These are phyloP conservation scores for Geosiphon pyriformis DNA, from an alignment of 192 early-diverging fungal genomes.

Conservation along the genomic window DNA sequence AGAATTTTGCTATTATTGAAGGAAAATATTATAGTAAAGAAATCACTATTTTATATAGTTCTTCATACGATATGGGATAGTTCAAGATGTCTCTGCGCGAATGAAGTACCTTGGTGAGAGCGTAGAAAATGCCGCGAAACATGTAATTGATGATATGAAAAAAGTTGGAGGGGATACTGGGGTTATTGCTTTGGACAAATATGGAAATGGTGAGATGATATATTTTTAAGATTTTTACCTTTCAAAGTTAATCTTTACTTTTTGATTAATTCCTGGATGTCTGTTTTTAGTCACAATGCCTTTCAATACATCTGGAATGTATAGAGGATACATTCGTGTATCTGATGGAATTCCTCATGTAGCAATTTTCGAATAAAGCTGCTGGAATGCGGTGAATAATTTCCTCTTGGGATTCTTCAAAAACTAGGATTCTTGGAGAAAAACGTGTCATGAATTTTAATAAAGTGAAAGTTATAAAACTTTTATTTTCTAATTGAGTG, in stretches of 20 bases:
- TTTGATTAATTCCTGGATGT: background rate
- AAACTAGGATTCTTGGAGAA: too few species aligned
- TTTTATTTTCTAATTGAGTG: too few species aligned
- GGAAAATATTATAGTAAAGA: too few species aligned
- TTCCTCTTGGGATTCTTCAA: too few species aligned
- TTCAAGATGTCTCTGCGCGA: slow-evolving; percentile 37
- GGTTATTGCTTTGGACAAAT: slow-evolving; percentile 36
- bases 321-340: slow-evolving; percentile 35
- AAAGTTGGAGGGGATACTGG: slow-evolving; percentile 34
- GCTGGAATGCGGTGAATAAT: too few species aligned
- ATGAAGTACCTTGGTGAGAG: slow-evolving; percentile 38
- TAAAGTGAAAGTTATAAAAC: too few species aligned
- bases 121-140: slow-evolving; percentile 29
- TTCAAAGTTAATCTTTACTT: background rate
- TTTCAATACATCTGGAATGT: slow-evolving; percentile 44
- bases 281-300: slow-evolving; percentile 33
- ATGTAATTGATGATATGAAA: slow-evolving; percentile 28
- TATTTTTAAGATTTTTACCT: background rate
- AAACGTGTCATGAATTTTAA: too few species aligned
- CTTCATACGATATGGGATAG: slow-evolving; percentile 37
- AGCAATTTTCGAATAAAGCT: too few species aligned
- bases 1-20: too few species aligned
- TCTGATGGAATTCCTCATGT: slow-evolving; percentile 31
- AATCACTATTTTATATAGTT: too few species aligned
- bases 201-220: slow-evolving; percentile 29